Evolutionary conservation across 2,329 filamentous ascomycete species (phyloP).

Genomic region (Nannizzia gypsea): DNA sequence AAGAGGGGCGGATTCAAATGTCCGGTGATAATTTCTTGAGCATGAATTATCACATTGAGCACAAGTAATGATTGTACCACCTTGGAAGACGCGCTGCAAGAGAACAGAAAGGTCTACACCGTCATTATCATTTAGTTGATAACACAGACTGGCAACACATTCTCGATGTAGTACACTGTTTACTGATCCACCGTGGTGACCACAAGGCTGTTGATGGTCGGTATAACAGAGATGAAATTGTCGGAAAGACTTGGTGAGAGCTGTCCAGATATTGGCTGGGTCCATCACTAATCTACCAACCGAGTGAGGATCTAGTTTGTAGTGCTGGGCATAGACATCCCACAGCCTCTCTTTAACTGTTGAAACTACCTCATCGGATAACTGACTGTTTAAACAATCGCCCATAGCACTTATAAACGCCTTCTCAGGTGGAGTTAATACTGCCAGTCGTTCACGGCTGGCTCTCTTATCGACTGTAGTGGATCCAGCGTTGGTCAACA

Average conservation of each 20-base stretch:
- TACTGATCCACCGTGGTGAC: not conserved
- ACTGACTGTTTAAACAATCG: constrained; percentile 5
- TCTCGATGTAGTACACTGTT: not conserved
- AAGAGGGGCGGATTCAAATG: constrained; percentile 19
- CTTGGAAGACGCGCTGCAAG: constrained; percentile 16
- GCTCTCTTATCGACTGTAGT: constrained; percentile 22
- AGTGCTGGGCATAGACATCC: not conserved
- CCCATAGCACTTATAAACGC: constrained; percentile 6
- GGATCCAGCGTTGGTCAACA: constrained; percentile 27
- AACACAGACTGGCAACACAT: not conserved
- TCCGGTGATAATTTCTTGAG: constrained; percentile 9
- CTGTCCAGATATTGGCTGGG: constrained; percentile 8
- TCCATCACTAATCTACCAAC: not conserved
- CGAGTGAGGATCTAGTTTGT: not conserved
- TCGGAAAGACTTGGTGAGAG: constrained; percentile 5
- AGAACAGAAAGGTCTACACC: constrained; percentile 17
- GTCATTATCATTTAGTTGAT: constrained; percentile 7
- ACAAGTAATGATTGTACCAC: not conserved
- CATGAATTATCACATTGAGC: not conserved
- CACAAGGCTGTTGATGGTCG: not conserved
- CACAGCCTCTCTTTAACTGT: constrained; percentile 1
- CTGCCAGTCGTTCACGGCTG: not conserved
- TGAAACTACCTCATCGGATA: constrained; percentile 2
- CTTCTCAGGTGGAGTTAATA: not conserved
- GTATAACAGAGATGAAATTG: constrained; percentile 9